Conservation (phyloP, 2,329 filamentous ascomycete species). For the Pseudomassariella vexata region DNA sequence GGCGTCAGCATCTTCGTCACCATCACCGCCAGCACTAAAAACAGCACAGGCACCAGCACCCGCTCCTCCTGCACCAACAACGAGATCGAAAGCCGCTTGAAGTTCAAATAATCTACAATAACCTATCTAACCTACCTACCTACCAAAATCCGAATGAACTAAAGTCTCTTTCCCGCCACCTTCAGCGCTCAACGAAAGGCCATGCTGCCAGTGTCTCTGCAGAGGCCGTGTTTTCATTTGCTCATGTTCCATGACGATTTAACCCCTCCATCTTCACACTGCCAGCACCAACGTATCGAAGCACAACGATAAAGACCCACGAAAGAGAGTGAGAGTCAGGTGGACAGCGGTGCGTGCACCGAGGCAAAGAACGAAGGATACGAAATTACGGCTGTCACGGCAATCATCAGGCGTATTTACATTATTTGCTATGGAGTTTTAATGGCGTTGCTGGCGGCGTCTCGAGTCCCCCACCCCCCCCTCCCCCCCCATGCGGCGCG, state of each 20-base stretch:
- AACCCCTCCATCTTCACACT: not conserved
- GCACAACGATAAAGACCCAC: no score
- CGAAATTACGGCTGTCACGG: conserved; percentile 15
- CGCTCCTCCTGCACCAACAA: no score
- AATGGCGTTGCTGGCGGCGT: conserved; percentile 19
- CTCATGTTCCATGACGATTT: conserved; percentile 4
- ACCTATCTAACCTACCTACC: conserved; percentile 5
- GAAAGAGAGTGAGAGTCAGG: no score
- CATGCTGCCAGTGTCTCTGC: no score
- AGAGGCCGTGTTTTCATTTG: conserved; percentile 14
- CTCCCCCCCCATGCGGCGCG: conserved; percentile 6
- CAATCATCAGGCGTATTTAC: conserved; percentile 14
- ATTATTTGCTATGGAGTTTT: conserved; percentile 15
- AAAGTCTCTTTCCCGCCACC: conserved; percentile 15
- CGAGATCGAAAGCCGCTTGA: conserved; percentile 20
- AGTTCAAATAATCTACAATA: not conserved
- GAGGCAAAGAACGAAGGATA: conserved; percentile 11
- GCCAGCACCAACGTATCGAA: no score
- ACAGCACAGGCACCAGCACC: conserved; percentile 1
- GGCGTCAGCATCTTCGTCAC: conserved; percentile 1
- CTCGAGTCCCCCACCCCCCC: conserved; percentile 7
- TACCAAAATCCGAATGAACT: conserved; percentile 14
- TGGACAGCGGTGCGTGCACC: no score
- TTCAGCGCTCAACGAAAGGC: conserved; percentile 5
- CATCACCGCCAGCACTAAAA: not conserved